Conservation (phyloP, 768 basidiomycete genomes). For the Boletus edulis region DNA sequence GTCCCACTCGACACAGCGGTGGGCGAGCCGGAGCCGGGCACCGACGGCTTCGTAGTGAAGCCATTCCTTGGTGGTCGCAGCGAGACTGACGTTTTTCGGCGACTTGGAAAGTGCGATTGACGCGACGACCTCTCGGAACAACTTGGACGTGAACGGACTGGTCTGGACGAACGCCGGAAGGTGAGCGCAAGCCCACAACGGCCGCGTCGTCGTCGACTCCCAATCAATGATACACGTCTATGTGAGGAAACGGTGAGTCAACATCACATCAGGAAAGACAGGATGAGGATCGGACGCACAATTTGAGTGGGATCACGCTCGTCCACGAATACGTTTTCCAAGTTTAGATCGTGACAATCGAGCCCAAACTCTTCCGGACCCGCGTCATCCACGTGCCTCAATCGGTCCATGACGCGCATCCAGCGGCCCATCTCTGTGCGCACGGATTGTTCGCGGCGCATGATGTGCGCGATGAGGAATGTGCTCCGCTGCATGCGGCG, state of each 20-base stretch:
- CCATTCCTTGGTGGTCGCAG: constrained; percentile 63
- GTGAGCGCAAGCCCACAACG: constrained; percentile 83
- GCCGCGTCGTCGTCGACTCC: constrained; percentile 88
- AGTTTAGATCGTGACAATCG: constrained; percentile 82
- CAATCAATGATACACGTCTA: constrained; percentile 88
- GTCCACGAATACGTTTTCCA: constrained; percentile 86
- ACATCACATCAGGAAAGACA: background rate
- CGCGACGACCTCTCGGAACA: constrained; percentile 65
- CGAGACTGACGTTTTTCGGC: constrained; percentile 31
- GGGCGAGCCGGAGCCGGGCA: constrained; percentile 66
- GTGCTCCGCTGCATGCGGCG: constrained; percentile 77
- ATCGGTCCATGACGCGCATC: constrained; percentile 62
- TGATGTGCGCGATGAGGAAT: constrained; percentile 71
- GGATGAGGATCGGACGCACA: constrained; percentile 42
- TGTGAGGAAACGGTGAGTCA: background rate
- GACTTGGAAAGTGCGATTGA: constrained; percentile 38
- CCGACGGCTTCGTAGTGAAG: constrained; percentile 68
- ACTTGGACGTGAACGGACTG: constrained; percentile 68
- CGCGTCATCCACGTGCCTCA: constrained; percentile 36
- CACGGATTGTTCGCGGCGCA: constrained; percentile 60
- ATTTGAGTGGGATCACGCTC: constrained; percentile 62
- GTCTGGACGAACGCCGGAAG: constrained; percentile 76
- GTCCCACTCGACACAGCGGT: constrained; percentile 85
- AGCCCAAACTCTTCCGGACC: constrained; percentile 65
- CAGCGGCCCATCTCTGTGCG: constrained; percentile 71